Conservation (phyloP, 176 grass and related monocot species). For the Phoenix roebelenii region DNA sequence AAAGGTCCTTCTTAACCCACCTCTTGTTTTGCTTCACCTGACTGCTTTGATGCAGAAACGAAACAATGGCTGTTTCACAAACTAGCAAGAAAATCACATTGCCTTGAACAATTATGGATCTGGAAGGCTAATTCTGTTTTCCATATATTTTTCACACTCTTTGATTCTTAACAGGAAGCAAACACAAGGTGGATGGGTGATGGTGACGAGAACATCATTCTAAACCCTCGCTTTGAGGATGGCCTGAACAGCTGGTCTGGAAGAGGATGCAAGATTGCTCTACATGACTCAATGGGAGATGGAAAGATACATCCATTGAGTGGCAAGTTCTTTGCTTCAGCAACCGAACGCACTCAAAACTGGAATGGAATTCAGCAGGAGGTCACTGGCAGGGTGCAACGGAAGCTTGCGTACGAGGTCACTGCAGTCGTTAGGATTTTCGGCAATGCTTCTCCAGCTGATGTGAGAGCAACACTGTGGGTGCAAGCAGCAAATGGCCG, state of each 20-base stretch:
- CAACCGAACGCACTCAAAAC: conserved; percentile 53
- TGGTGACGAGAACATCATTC: conserved; percentile 62
- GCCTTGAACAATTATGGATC: too few species aligned
- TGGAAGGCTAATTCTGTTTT: too few species aligned
- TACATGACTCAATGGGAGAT: conserved; percentile 64
- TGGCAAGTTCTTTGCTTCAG: conserved; percentile 67
- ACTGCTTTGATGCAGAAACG: too few species aligned
- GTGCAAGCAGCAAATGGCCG: conserved; percentile 49
- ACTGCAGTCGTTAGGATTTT: conserved; percentile 50
- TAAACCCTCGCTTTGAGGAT: conserved; percentile 79
- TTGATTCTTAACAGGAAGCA: not conserved
- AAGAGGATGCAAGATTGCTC: conserved; percentile 67
- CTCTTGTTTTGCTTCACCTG: too few species aligned
- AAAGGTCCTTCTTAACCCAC: too few species aligned
- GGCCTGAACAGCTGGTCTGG: conserved; percentile 66
- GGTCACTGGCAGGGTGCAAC: conserved; percentile 51
- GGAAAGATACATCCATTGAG: conserved; percentile 50
- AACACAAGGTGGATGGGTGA: not conserved
- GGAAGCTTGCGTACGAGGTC: conserved; percentile 57
- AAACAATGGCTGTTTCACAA: too few species aligned
- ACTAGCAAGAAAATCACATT: too few species aligned
- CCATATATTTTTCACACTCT: too few species aligned
- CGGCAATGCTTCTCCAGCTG: conserved; percentile 24
- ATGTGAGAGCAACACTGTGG: conserved; percentile 52
- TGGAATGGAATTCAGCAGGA: conserved; percentile 87